Percentiles rank a stretch among this genome's conserved stretches.
phyloP scores from a whole-genome alignment of 2,329 filamentous ascomycete genomes.

The Fusarium heterosporum region DNA sequence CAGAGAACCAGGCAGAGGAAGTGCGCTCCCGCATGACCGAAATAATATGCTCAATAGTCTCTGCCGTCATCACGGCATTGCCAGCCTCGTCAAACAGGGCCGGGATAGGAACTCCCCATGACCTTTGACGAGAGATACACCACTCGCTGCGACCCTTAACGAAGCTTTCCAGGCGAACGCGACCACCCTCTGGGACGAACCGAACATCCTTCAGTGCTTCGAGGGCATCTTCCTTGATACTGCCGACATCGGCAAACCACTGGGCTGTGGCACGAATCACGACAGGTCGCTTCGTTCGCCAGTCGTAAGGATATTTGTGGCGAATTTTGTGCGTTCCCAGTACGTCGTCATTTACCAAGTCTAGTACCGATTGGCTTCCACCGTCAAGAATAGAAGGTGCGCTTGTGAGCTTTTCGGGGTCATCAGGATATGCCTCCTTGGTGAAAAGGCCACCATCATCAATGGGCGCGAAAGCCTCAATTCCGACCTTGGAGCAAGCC shows the following conservation, averaged over 20 bases:
- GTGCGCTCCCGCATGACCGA: slow-evolving; percentile 79
- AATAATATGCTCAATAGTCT: slow-evolving; percentile 88
- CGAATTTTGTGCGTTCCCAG: slow-evolving; percentile 76
- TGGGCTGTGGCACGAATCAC: slow-evolving; percentile 93
- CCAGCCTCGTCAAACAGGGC: slow-evolving; percentile 82
- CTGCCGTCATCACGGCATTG: slow-evolving; percentile 80
- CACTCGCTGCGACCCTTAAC: slow-evolving; percentile 90
- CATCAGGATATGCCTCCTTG: slow-evolving; percentile 77
- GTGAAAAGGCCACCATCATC: slow-evolving; percentile 87
- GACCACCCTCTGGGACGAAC: slow-evolving; percentile 83
- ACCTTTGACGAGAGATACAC: slow-evolving; percentile 96
- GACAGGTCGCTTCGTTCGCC: slow-evolving; percentile 93
- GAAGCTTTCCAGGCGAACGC: slow-evolving; percentile 83
- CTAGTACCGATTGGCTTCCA: slow-evolving; percentile 76
- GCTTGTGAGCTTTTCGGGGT: slow-evolving; percentile 71
- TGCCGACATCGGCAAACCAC: slow-evolving; percentile 94
- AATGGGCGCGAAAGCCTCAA: slow-evolving; percentile 84
- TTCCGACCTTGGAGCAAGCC: slow-evolving; percentile 75
- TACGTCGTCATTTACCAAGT: slow-evolving; percentile 74
- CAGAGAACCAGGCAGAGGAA: slow-evolving; percentile 95
- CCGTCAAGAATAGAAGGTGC: slow-evolving; percentile 78
- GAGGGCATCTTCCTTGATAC: slow-evolving; percentile 81
- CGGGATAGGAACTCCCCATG: slow-evolving; percentile 97
- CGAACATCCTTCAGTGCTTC: slow-evolving; percentile 75
- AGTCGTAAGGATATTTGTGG: slow-evolving; percentile 98